phyloP scores from a whole-genome alignment of 179 eudicot species.

The Patellifolia procumbens region DNA sequence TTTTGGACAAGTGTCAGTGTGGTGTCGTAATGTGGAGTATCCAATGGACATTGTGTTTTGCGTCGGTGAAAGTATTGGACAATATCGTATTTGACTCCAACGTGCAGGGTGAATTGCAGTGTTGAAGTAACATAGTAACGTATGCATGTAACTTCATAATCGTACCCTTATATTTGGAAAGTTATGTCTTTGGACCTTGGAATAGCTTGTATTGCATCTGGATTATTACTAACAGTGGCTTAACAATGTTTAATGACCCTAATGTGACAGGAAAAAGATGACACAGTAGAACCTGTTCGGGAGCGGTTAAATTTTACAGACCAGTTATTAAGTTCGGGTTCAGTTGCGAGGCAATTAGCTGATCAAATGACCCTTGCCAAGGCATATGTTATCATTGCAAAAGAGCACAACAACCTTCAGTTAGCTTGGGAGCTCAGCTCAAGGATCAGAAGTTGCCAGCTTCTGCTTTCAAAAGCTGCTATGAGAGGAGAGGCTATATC shows the following conservation, averaged over 20 bases:
- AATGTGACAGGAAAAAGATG: constrained; percentile 47
- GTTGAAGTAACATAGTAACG: neutral
- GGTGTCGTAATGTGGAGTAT: too few relatives aligned
- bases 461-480: constrained; percentile 75
- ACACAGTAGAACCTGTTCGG: constrained; percentile 25
- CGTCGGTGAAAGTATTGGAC: too few relatives aligned
- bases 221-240: neutral
- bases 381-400: constrained; percentile 75
- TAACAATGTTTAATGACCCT: neutral
- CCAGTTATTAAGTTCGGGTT: constrained; percentile 48
- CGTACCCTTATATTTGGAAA: neutral
- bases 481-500: constrained; percentile 62
- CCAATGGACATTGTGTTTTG: too few relatives aligned
- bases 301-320: constrained; percentile 42
- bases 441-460: constrained; percentile 66
- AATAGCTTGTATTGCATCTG: constrained; percentile 2
- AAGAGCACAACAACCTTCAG: constrained; percentile 75
- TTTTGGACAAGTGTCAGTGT: too few relatives aligned
- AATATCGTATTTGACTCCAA: too few relatives aligned
- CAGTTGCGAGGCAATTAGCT: constrained; percentile 73
- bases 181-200: neutral
- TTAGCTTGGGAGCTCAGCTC: constrained; percentile 84
- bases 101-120: neutral
- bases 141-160: neutral
- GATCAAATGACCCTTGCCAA: constrained; percentile 82